phyloP scores from a whole-genome alignment of 208 protist species.

The Leishmania braziliensis region DNA sequence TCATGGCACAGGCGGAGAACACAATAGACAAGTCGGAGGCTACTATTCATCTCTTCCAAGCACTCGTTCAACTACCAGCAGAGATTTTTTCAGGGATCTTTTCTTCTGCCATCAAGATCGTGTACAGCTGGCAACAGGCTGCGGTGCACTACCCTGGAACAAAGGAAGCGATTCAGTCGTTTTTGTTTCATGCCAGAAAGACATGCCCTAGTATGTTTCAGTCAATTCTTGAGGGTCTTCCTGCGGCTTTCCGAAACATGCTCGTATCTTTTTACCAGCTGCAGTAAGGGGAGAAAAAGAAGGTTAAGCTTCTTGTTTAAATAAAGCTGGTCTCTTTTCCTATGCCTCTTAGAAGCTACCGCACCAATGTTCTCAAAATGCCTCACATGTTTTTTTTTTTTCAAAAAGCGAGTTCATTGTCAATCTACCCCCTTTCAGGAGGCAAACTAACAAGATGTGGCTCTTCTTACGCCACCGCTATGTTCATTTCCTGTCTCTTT shows the following conservation, averaged over 20 bases:
- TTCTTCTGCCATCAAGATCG: conserved; percentile 47
- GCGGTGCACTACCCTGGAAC: conserved; percentile 29
- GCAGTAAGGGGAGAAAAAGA: conserved; percentile 7
- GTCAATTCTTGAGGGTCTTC: conserved; percentile 24
- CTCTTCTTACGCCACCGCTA: neutral
- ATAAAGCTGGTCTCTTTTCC: neutral
- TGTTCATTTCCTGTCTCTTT: conserved; percentile 4
- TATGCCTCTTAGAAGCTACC: neutral
- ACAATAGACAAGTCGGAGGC: conserved; percentile 74
- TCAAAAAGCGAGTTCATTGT: neutral
- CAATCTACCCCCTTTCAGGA: neutral
- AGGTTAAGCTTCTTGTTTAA: neutral
- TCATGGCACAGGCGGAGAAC: conserved; percentile 69
- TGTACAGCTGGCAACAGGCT: conserved; percentile 73
- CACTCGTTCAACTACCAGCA: conserved; percentile 33
- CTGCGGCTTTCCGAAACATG: conserved; percentile 20
- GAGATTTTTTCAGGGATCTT: conserved; percentile 40
- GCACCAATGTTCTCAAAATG: neutral
- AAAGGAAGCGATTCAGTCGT: conserved; percentile 25
- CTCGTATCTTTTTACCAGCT: conserved; percentile 27
- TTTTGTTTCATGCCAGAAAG: conserved; percentile 23
- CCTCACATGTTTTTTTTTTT: neutral
- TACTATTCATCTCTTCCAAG: conserved; percentile 65
- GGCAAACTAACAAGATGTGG: conserved; percentile 1
- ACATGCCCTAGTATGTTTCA: conserved; percentile 25